A percentile compares a stretch with the other conserved stretches of the same genome.
phyloP scores from a whole-genome alignment of 1,284 basidiomycete species.

The Tylopilus sp. region DNA sequence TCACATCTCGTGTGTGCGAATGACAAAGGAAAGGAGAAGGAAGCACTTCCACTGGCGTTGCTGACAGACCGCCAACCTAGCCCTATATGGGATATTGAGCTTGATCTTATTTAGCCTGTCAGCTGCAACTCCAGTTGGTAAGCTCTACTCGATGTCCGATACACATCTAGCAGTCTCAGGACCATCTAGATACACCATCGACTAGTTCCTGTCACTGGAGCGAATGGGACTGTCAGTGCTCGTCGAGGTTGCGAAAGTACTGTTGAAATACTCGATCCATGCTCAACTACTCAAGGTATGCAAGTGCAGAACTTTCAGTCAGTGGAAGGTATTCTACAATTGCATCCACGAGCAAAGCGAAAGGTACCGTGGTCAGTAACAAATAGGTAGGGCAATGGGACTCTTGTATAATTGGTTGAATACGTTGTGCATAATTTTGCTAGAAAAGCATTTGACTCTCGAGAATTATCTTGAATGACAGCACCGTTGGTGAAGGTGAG shows the following conservation, averaged over 20 bases:
- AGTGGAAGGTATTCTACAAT: not conserved
- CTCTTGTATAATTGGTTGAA: slow-evolving; percentile 23
- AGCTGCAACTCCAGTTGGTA: not conserved
- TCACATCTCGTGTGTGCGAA: slow-evolving; percentile 7
- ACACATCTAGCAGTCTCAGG: not conserved
- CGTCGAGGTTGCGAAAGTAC: not conserved
- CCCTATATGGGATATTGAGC: slow-evolving; percentile 64
- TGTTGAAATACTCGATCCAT: not conserved
- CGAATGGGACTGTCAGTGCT: no score
- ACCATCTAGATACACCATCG: no score
- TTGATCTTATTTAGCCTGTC: slow-evolving; percentile 28
- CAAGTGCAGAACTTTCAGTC: not conserved
- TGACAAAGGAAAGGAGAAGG: slow-evolving; percentile 25
- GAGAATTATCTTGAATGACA: not conserved
- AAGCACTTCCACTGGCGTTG: slow-evolving; percentile 3
- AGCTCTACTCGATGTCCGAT: not conserved
- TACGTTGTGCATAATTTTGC: slow-evolving; percentile 15
- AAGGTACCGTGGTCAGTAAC: slow-evolving; percentile 2
- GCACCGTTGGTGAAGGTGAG: not conserved
- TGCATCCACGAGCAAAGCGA: not conserved
- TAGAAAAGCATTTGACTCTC: slow-evolving; percentile 5
- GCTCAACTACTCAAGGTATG: not conserved
- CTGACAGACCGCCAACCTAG: slow-evolving; percentile 29
- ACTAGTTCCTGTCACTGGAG: no score
- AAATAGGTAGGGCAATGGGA: not conserved